Evolutionary conservation across 106 monocot species (phyloP).

Genomic region (Acanthochlamys bracteata): DNA sequence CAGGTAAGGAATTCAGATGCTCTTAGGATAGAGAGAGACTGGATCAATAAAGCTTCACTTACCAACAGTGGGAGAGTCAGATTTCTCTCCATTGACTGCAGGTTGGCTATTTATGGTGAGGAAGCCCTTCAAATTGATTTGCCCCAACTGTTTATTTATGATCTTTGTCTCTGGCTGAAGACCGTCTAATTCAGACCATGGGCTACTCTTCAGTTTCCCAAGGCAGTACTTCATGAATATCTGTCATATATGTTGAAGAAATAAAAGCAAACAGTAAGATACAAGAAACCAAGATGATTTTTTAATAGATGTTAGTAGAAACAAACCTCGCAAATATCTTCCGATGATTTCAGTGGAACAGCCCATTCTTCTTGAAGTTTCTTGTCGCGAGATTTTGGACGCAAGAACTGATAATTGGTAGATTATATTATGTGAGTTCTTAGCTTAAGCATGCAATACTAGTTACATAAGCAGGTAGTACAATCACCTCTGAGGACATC

Average conservation of each 20-base stretch:
- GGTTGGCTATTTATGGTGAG: slow-evolving; percentile 94
- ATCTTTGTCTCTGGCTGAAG: slow-evolving; percentile 92
- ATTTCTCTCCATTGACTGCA: slow-evolving; percentile 79
- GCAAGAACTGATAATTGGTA: slow-evolving; percentile 57
- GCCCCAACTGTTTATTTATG: slow-evolving; percentile 62
- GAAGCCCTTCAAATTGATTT: slow-evolving; percentile 73
- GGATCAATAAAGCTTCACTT: slow-evolving; percentile 9
- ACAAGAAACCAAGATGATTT: neutral
- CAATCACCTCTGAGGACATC: neutral
- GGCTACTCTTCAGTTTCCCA: slow-evolving; percentile 71
- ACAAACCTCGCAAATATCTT: slow-evolving; percentile 63
- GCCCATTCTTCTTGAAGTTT: slow-evolving; percentile 95
- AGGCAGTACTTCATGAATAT: slow-evolving; percentile 71
- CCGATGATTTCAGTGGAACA: slow-evolving; percentile 53
- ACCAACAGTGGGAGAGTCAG: slow-evolving; percentile 67
- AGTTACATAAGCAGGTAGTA: neutral
- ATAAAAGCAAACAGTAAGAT: neutral
- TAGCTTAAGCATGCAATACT: neutral
- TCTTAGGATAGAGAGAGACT: no score
- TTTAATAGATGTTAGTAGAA: neutral
- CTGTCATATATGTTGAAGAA: slow-evolving; percentile 21
- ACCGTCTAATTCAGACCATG: slow-evolving; percentile 88
- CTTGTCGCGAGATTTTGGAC: slow-evolving; percentile 66
- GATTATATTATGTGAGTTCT: neutral
- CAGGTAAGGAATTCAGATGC: no score